These are phyloP conservation scores for Takakia lepidozioides DNA, from an alignment of 225 moss, liverwort and hornwort genomes.

Conservation along the genomic window DNA sequence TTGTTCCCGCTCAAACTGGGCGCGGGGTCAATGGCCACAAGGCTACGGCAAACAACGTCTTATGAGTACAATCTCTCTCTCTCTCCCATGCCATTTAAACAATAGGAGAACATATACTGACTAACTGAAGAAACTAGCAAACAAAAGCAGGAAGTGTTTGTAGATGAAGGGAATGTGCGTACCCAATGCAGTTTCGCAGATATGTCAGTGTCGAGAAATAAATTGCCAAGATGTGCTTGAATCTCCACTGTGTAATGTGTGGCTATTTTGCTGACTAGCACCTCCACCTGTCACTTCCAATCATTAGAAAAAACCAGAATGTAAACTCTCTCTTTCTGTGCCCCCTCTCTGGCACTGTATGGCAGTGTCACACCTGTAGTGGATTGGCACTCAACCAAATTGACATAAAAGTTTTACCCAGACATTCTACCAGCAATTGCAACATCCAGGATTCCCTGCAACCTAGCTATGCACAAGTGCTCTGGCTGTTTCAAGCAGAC, in stretches of 20 bases:
- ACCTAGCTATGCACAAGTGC: not conserved
- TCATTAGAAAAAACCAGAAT: not conserved
- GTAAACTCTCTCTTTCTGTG: not conserved
- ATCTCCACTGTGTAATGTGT: constrained; percentile 28
- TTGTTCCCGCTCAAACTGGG: too few relatives aligned
- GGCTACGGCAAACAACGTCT: too few relatives aligned
- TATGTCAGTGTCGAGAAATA: constrained; percentile 3
- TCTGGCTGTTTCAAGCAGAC: too few relatives aligned
- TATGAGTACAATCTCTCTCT: too few relatives aligned
- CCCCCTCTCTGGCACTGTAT: not conserved
- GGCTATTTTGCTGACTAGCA: constrained; percentile 19
- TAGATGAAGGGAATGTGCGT: not conserved
- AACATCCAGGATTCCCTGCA: not conserved
- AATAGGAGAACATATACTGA: too few relatives aligned
- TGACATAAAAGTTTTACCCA: too few relatives aligned
- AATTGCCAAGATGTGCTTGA: constrained; percentile 14
- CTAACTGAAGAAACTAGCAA: not conserved
- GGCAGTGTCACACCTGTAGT: too few relatives aligned
- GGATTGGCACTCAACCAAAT: too few relatives aligned
- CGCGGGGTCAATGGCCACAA: too few relatives aligned
- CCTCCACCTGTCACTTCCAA: constrained; percentile 26
- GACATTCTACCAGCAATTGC: too few relatives aligned
- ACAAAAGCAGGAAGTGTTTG: not conserved
- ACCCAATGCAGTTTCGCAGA: constrained; percentile 55
- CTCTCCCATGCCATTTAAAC: too few relatives aligned